phyloP scores from a whole-genome alignment of 805 yeast species.

The Candida chauliodis region DNA sequence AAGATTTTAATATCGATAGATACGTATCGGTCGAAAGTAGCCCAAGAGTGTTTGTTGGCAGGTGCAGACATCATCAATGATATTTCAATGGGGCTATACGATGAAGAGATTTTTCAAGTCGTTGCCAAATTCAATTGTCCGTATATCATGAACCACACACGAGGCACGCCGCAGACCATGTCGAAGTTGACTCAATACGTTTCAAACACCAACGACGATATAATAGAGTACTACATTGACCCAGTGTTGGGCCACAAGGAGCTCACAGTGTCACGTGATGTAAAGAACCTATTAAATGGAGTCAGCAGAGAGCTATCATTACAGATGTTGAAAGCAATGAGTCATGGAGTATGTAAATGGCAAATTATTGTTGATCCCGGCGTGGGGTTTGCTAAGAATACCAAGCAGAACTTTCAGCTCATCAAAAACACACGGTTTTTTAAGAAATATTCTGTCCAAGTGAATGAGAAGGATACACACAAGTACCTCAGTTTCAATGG shows the following conservation, averaged over 20 bases:
- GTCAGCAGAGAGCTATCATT: constrained; percentile 63
- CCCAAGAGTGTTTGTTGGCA: constrained; percentile 57
- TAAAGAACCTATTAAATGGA: constrained; percentile 45
- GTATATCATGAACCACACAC: constrained; percentile 75
- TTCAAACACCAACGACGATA: constrained; percentile 31
- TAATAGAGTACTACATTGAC: constrained; percentile 34
- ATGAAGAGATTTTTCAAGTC: constrained; percentile 59
- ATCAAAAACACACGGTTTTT: constrained; percentile 49
- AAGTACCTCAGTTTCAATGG: constrained; percentile 44
- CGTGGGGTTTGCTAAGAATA: constrained; percentile 87
- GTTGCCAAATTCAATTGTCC: constrained; percentile 72
- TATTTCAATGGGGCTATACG: constrained; percentile 76
- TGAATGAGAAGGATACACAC: constrained; percentile 14
- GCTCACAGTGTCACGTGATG: constrained; percentile 16
- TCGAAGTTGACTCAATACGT: constrained; percentile 51
- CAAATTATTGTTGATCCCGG: constrained; percentile 94
- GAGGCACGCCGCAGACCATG: constrained; percentile 84
- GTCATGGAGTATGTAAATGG: constrained; percentile 76
- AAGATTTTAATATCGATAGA: constrained; percentile 72
- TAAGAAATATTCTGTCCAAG: constrained; percentile 45
- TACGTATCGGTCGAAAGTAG: constrained; percentile 78
- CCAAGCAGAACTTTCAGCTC: constrained; percentile 64
- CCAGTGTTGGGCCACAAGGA: constrained; percentile 22
- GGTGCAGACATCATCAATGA: constrained; percentile 95
- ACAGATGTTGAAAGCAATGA: constrained; percentile 54